Percentiles rank a stretch among this genome's conserved stretches.
phyloP scores from a whole-genome alignment of 2,329 filamentous ascomycete species.

The Pezicula rhizophila region DNA sequence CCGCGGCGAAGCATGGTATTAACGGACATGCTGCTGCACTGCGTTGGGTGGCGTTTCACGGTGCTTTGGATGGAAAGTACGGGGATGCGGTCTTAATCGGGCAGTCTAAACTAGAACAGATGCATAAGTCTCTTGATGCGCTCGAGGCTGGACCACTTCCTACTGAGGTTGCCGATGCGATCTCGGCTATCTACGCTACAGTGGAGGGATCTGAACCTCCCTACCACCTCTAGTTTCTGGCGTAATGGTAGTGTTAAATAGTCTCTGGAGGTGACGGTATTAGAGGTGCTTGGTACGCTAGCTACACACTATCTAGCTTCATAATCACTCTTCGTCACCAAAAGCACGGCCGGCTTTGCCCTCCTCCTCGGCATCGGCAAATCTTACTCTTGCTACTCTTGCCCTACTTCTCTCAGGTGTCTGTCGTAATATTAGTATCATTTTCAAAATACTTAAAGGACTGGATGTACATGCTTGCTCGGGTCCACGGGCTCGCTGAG shows the following conservation, averaged over 20 bases:
- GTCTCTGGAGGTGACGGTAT: neutral
- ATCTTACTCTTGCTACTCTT: no score
- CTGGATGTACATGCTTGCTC: no score
- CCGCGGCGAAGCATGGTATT: conserved; percentile 29
- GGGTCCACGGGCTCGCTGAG: no score
- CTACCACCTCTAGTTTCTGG: neutral
- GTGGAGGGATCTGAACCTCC: neutral
- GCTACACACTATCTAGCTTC: no score
- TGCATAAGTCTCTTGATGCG: conserved; percentile 28
- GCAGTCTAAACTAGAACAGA: conserved; percentile 29
- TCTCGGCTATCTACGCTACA: conserved; percentile 5
- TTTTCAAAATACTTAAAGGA: no score
- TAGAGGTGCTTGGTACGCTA: no score
- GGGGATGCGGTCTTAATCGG: conserved; percentile 34
- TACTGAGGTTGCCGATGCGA: conserved; percentile 24
- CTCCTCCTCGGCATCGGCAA: no score
- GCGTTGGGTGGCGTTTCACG: conserved; percentile 35
- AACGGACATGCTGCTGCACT: conserved; percentile 34
- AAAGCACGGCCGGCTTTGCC: no score
- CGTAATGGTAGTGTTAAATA: neutral
- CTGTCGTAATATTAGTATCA: no score
- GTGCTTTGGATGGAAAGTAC: conserved; percentile 23
- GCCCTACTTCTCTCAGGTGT: no score
- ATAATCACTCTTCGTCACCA: no score
- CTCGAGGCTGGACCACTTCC: conserved; percentile 37